Percentiles rank a stretch among this genome's conserved stretches.
Conservation (phyloP, 2,329 filamentous ascomycete genomes). For the Neonectria magnoliae region DNA sequence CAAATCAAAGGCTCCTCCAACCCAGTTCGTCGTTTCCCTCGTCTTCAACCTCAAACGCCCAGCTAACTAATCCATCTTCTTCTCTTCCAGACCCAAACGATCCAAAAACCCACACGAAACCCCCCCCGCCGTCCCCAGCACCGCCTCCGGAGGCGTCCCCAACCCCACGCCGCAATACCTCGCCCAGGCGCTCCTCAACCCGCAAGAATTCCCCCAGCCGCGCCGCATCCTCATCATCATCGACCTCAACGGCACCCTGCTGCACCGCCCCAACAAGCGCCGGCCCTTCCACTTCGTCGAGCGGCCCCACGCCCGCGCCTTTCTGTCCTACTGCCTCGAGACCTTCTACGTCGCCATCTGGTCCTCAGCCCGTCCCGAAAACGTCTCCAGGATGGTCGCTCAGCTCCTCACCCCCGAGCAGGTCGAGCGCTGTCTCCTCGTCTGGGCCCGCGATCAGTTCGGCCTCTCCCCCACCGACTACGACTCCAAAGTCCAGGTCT, state of each 20-base stretch:
- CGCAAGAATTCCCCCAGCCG: conserved; percentile 55
- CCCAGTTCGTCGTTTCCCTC: background rate
- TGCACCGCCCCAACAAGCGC: conserved; percentile 71
- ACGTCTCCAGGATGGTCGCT: conserved; percentile 74
- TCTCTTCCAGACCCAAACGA: background rate
- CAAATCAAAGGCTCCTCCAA: background rate
- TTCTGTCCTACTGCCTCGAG: conserved; percentile 78
- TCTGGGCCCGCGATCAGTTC: conserved; percentile 84
- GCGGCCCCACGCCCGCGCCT: conserved; percentile 74
- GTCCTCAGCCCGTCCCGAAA: conserved; percentile 83
- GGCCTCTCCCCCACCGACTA: conserved; percentile 74
- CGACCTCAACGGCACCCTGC: conserved; percentile 92
- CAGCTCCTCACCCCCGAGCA: conserved; percentile 69
- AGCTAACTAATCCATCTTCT: too few relatives aligned
- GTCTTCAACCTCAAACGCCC: too few relatives aligned
- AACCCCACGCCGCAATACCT: conserved; percentile 70
- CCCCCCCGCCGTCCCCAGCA: conserved; percentile 43
- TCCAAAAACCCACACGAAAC: background rate
- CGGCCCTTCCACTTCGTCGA: conserved; percentile 64
- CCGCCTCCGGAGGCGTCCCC: conserved; percentile 67
- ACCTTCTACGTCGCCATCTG: conserved; percentile 87
- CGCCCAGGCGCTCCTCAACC: conserved; percentile 57
- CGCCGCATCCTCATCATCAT: conserved; percentile 82
- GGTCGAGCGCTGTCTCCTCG: conserved; percentile 66
- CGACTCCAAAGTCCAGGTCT: conserved; percentile 79